Conservation (phyloP, 495 filamentous ascomycete genomes). For the Parathielavia appendiculata region DNA sequence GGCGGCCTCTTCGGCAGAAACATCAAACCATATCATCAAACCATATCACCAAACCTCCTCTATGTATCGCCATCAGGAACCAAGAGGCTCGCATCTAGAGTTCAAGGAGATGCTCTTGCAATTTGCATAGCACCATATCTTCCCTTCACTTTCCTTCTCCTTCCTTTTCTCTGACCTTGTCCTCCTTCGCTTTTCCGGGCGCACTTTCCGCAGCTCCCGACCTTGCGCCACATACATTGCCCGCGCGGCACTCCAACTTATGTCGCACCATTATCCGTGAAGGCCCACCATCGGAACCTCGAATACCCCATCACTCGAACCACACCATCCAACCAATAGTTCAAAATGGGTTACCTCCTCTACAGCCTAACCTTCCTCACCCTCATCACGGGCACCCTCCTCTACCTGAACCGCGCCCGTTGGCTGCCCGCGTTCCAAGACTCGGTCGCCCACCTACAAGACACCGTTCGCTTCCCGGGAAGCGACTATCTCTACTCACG, state of each 20-base stretch:
- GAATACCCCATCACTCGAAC: not conserved
- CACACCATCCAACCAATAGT: not conserved
- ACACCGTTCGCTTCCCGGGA: constrained; percentile 42
- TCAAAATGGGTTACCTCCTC: constrained; percentile 63
- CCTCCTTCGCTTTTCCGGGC: not conserved
- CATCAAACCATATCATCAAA: not conserved
- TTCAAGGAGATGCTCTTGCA: constrained; percentile 2
- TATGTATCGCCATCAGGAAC: constrained; percentile 12
- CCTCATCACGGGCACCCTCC: constrained; percentile 54
- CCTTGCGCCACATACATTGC: not conserved
- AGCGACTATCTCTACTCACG: constrained; percentile 62
- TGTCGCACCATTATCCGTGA: too few relatives aligned
- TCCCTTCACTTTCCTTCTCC: constrained; percentile 5
- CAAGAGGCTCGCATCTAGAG: constrained; percentile 4
- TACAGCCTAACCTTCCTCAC: constrained; percentile 64
- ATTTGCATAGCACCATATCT: not conserved
- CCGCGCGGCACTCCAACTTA: not conserved
- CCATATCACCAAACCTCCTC: not conserved
- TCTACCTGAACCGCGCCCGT: constrained; percentile 71
- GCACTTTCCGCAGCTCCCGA: not conserved
- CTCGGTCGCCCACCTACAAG: constrained; percentile 31
- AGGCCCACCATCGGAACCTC: not conserved
- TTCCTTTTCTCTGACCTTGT: not conserved
- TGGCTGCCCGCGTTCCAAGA: constrained; percentile 65
- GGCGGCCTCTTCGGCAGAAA: constrained; percentile 9